Percentiles rank a stretch among this genome's conserved stretches.
These are phyloP conservation scores for Hygrophila difformis DNA, from an alignment of 257 asterid species.

Conservation along the genomic window DNA sequence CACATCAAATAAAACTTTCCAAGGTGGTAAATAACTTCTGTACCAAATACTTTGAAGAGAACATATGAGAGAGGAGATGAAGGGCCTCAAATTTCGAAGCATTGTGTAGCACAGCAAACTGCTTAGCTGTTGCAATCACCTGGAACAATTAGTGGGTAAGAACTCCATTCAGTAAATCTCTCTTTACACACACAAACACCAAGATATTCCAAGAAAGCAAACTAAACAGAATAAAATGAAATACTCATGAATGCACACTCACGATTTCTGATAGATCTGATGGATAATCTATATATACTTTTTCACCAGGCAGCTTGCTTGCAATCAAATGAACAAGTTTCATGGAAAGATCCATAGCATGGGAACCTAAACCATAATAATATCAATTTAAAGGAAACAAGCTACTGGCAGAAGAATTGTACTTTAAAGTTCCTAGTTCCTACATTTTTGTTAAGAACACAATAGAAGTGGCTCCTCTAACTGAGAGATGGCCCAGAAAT, in stretches of 20 bases:
- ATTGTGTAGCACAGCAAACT: conserved; percentile 67
- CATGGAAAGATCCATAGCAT: conserved; percentile 50
- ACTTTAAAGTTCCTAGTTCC: background rate
- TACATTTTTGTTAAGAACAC: conserved; percentile 3
- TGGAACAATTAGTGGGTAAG: conserved; percentile 25
- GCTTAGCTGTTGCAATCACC: conserved; percentile 72
- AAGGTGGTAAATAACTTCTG: conserved; percentile 10
- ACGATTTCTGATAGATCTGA: conserved; percentile 67
- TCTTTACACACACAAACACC: background rate
- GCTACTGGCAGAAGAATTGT: background rate
- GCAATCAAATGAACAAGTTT: conserved; percentile 57
- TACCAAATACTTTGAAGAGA: conserved; percentile 68
- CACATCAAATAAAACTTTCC: conserved; percentile 5
- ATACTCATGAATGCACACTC: conserved; percentile 6
- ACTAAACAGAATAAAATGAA: background rate
- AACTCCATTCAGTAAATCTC: conserved; percentile 15
- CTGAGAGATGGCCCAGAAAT: conserved; percentile 2
- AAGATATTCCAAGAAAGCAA: conserved; percentile 3
- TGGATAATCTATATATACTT: conserved; percentile 34
- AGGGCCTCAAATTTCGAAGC: conserved; percentile 85
- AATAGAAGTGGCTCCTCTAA: background rate
- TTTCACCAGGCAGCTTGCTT: conserved; percentile 60
- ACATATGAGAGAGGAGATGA: conserved; percentile 58
- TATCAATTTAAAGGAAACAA: conserved; percentile 14
- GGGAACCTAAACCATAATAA: conserved; percentile 42